phyloP scores from a whole-genome alignment of 2,329 filamentous ascomycete genomes.

The Nothophoma quercina region DNA sequence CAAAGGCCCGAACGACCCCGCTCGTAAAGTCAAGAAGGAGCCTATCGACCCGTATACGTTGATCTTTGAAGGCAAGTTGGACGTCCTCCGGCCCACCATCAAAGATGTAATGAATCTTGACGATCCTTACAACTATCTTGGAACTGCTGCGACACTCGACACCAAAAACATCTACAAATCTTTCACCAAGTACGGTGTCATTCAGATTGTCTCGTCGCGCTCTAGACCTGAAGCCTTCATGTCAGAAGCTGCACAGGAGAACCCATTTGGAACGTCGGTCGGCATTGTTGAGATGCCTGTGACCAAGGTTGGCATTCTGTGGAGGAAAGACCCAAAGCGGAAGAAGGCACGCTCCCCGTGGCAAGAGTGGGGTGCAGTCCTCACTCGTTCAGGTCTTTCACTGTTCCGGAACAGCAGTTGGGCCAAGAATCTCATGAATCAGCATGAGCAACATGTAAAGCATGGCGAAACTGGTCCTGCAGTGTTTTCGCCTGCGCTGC shows the following conservation, averaged over 20 bases:
- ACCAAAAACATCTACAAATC: constrained; percentile 83
- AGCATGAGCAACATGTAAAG: constrained; percentile 83
- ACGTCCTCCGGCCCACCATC: constrained; percentile 80
- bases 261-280: constrained; percentile 80
- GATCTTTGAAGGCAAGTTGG: constrained; percentile 88
- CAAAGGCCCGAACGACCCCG: constrained; percentile 67
- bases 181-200: constrained; percentile 87
- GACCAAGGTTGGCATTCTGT: constrained; percentile 92
- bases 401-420: constrained; percentile 94
- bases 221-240: constrained; percentile 96
- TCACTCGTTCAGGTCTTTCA: constrained; percentile 96
- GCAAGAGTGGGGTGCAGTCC: constrained; percentile 98
- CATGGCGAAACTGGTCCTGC: constrained; percentile 79
- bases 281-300: constrained; percentile 97
- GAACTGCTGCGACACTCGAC: constrained; percentile 77
- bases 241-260: constrained; percentile 82
- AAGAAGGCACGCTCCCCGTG: constrained; percentile 94
- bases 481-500: constrained; percentile 87
- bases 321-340: constrained; percentile 93
- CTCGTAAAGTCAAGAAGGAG: constrained; percentile 74
- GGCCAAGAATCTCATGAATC: constrained; percentile 89
- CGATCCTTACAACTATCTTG: constrained; percentile 88
- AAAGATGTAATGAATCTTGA: constrained; percentile 93
- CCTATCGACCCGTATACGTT: constrained; percentile 95
- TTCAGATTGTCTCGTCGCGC: constrained; percentile 93